Base-by-base conservation (phyloP, 306 rosid genomes). In the Cicer chorassanicum region DNA sequence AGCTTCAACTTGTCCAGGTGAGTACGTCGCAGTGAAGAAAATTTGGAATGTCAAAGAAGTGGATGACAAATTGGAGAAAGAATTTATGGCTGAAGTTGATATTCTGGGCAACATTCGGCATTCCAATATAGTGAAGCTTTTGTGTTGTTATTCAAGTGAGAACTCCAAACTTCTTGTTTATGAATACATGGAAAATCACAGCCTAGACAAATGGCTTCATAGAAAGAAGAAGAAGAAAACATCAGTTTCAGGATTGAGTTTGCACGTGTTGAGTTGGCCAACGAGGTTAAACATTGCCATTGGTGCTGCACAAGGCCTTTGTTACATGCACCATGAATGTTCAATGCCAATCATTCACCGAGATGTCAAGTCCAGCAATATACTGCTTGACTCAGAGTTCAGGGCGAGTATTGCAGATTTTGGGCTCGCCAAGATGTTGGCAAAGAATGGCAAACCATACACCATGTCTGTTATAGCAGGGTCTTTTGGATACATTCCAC, bases 271-370 rank as follows among this genome's bases (percentile, higher is more conserved):
- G 82, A 86, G 87, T 62, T 94, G 99, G 99, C 93, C 90, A 7
- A 87, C 49, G 39, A 92, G 97, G 78, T 54, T 86, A 78, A 84
- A 88, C 64, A 92, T 94, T 65, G 97, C 96, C 62, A 67, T 86
- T 41, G 99, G 93, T 6, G 88, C 92, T 21, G 99, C 96, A 29
- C 92, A 91, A 70, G 99, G 99, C 51, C 72, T 94, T 41, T 81
- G 85, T 77, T 94, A 94, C 74, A 84, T 94, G 91, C 99, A 94
- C 84, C 96, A 92, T 50, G 96, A 90, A 19, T 90, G 97, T 74
- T 85, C 88, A 46, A 84, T 87, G 4, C 88, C 95, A 0, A 60
- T 94, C 85, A 81, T 94, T 68, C 99, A 94, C 65, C 80, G 95
- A 41, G 99, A 92, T 65, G 84, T 94, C n/a, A 94, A 94, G 82